Percentiles rank a stretch among this genome's conserved stretches.
phyloP scores from a whole-genome alignment of 352 stramenopile species.

The Phytophthora syringae region DNA sequence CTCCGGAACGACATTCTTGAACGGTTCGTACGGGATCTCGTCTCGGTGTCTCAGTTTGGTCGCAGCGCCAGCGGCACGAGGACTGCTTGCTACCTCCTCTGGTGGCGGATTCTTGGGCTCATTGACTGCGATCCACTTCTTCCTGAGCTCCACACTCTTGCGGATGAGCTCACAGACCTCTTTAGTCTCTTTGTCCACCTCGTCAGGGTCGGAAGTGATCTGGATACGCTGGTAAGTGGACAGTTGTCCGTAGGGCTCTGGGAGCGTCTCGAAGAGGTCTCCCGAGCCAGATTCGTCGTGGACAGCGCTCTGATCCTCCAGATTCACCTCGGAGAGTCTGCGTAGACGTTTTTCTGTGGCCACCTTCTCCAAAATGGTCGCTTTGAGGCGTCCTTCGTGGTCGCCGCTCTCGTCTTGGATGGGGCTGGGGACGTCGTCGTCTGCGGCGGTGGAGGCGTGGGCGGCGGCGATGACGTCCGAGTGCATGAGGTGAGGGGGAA shows the following conservation, averaged over 20 bases:
- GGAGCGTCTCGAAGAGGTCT: constrained; percentile 82
- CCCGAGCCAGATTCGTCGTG: constrained; percentile 28
- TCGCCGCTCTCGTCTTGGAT: constrained; percentile 45
- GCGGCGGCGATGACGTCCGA: constrained; percentile 33
- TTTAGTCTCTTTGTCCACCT: constrained; percentile 77
- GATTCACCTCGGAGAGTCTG: constrained; percentile 49
- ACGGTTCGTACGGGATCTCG: constrained; percentile 76
- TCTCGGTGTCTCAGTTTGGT: constrained; percentile 69
- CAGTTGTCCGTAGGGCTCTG: constrained; percentile 77
- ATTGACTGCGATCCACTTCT: constrained; percentile 76
- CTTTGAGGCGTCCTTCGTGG: constrained; percentile 73
- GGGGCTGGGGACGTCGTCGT: constrained; percentile 37
- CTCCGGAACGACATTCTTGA: constrained; percentile 44
- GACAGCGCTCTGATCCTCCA: constrained; percentile 27
- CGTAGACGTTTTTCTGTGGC: constrained; percentile 77
- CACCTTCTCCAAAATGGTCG: constrained; percentile 79
- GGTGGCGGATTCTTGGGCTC: constrained; percentile 28
- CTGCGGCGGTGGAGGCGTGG: constrained; percentile 17
- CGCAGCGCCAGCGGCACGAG: constrained; percentile 38
- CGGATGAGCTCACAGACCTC: constrained; percentile 82
- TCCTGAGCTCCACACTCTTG: constrained; percentile 73
- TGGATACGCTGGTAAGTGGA: constrained; percentile 81
- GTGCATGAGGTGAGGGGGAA: constrained; percentile 34
- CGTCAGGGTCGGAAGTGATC: constrained; percentile 70
- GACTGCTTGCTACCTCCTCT: constrained; percentile 38